A percentile compares a stretch with the other conserved stretches of the same genome.
Conservation (phyloP, 108 stramenopile genomes). For the Cyclotella kingstonii region DNA sequence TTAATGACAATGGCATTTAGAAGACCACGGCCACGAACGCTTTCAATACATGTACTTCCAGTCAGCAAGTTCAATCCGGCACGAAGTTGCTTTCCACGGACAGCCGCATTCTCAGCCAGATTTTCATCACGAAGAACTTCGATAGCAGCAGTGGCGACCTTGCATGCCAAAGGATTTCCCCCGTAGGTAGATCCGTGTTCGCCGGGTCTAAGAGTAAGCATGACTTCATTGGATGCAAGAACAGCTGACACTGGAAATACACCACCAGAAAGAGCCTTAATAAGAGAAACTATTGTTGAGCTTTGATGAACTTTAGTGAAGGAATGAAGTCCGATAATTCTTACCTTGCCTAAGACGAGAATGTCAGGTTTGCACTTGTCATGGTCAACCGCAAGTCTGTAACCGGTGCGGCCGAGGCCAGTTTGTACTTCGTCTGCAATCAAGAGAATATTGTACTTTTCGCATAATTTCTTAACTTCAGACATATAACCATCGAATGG, state of each 20-base stretch:
- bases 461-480: constrained; percentile 83
- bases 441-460: constrained; percentile 93
- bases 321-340: neutral
- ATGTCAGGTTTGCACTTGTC: constrained; percentile 95
- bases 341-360: constrained; percentile 89
- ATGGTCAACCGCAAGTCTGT: constrained; percentile 89
- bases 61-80: constrained; percentile 65
- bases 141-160: constrained; percentile 94
- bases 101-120: constrained; percentile 78
- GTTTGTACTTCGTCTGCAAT: constrained; percentile 99
- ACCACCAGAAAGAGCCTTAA: constrained; percentile 92
- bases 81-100: constrained; percentile 89
- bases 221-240: constrained; percentile 93
- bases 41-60: constrained; percentile 62
- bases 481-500: constrained; percentile 95
- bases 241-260: constrained; percentile 97
- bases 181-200: constrained; percentile 99
- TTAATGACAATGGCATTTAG: constrained; percentile 97
- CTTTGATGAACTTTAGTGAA: neutral
- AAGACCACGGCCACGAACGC: constrained; percentile 92
- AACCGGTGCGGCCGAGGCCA: constrained; percentile 95
- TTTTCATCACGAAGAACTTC: constrained; percentile 95
- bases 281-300: neutral
- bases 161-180: constrained; percentile 98
- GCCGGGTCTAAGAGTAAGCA: constrained; percentile 95